phyloP scores from a whole-genome alignment of 345 rosid genomes.

The Linum lewisii region DNA sequence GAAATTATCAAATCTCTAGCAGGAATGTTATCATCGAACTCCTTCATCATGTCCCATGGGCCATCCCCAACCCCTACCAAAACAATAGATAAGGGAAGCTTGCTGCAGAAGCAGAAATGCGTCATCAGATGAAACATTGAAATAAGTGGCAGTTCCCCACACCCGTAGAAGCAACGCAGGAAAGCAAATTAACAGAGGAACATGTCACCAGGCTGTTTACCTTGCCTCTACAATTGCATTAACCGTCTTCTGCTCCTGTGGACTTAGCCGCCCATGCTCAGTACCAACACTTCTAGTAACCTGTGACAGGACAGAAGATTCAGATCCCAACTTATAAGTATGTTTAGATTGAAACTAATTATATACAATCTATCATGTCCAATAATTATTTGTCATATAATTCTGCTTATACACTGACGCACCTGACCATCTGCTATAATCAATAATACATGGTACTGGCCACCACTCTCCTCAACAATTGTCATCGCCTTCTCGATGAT shows the following conservation, averaged over 20 bases:
- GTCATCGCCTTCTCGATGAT: slow-evolving; percentile 22
- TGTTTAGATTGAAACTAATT: not conserved
- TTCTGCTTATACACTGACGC: not conserved
- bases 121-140: not conserved
- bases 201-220: slow-evolving; percentile 2
- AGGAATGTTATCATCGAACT: slow-evolving; percentile 28
- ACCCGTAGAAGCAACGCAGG: not conserved
- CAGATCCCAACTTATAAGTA: not conserved
- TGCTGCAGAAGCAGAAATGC: slow-evolving; percentile 11
- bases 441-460: slow-evolving; percentile 25
- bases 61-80: slow-evolving; percentile 31
- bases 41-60: slow-evolving; percentile 28
- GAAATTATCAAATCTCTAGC: slow-evolving; percentile 23
- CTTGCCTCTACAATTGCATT: slow-evolving; percentile 24
- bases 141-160: not conserved
- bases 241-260: slow-evolving; percentile 24
- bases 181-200: not conserved
- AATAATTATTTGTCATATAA: not conserved
- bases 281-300: slow-evolving; percentile 23
- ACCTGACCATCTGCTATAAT: slow-evolving; percentile 31
- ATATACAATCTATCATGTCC: not conserved
- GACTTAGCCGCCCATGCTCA: slow-evolving; percentile 19
- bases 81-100: slow-evolving; percentile 24
- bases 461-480: slow-evolving; percentile 24
- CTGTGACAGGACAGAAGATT: slow-evolving; percentile 10